Conservation (phyloP, 768 basidiomycete species). For the Lentinula aciculospora region DNA sequence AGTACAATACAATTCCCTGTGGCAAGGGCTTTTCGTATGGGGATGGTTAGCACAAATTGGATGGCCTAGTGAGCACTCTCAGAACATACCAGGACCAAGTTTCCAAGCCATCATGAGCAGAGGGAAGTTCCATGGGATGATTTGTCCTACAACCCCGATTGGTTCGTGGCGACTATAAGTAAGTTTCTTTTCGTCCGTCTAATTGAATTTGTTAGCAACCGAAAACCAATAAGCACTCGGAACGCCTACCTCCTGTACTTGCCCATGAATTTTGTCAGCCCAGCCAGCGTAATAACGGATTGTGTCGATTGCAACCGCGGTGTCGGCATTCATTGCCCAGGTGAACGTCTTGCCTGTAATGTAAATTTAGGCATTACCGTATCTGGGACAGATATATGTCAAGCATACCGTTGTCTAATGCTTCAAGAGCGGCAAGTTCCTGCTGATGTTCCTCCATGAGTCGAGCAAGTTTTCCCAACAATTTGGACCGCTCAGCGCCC, state of each 20-base stretch:
- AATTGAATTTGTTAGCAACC: neutral
- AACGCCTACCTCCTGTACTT: conserved; percentile 26
- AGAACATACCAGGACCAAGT: conserved; percentile 28
- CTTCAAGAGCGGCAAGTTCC: conserved; percentile 40
- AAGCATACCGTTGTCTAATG: conserved; percentile 31
- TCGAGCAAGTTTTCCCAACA: conserved; percentile 40
- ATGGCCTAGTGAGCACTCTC: conserved; percentile 23
- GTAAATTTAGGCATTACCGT: neutral
- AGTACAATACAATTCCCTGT: conserved; percentile 55
- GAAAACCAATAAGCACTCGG: neutral
- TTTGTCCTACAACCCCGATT: conserved; percentile 36
- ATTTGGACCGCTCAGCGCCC: conserved; percentile 25
- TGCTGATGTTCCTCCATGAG: conserved; percentile 40
- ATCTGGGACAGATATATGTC: neutral
- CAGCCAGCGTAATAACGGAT: conserved; percentile 46
- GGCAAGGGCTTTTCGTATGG: conserved; percentile 44
- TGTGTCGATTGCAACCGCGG: conserved; percentile 21
- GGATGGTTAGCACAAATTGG: neutral
- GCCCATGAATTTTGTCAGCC: conserved; percentile 44
- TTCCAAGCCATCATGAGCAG: conserved; percentile 52
- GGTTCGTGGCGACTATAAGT: conserved; percentile 61
- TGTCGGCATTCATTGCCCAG: conserved; percentile 10
- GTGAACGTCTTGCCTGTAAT: conserved; percentile 17
- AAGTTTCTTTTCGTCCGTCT: conserved; percentile 30
- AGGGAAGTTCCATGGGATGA: conserved; percentile 30